These are phyloP conservation scores for Astragalus glycyphyllos DNA, from an alignment of 306 rosid genomes.

Conservation along the genomic window DNA sequence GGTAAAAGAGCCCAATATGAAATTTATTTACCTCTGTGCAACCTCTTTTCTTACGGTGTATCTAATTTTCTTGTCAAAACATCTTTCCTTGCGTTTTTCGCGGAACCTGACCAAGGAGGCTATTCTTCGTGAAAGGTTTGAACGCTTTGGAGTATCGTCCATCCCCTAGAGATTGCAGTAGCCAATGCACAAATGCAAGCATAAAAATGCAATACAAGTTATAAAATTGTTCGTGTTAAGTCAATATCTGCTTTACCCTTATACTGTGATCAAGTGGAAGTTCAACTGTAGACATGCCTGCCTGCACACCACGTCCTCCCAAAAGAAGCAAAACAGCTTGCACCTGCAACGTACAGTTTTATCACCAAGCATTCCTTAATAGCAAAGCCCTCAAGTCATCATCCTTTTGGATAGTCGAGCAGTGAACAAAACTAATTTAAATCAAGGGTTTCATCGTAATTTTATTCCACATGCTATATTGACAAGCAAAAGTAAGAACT, in stretches of 20 bases:
- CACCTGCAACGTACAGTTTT: constrained; percentile 61
- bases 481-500: constrained; percentile 20
- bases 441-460: constrained; percentile 15
- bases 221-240: constrained; percentile 37
- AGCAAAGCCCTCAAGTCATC: constrained; percentile 6
- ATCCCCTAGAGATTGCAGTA: constrained; percentile 60
- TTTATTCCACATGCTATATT: constrained; percentile 1
- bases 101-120: constrained; percentile 97
- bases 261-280: constrained; percentile 60
- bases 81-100: constrained; percentile 94
- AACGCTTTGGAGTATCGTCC: constrained; percentile 65
- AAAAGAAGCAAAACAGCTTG: constrained; percentile 92
- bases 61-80: constrained; percentile 98
- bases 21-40: constrained; percentile 80
- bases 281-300: constrained; percentile 64
- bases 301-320: constrained; percentile 76
- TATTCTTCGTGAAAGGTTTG: constrained; percentile 88
- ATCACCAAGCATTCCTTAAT: constrained; percentile 43
- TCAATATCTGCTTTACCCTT: constrained; percentile 62
- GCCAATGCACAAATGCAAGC: constrained; percentile 42
- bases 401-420: constrained; percentile 28
- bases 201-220: constrained; percentile 44
- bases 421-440: constrained; percentile 33
- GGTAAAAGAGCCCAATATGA: background rate
- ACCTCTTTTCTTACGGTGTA: constrained; percentile 93